Evolutionary conservation across 768 basidiomycete genomes (phyloP), one percentile per base, ranked within the genome.

Genomic region (Amylocystis lapponica): DNA sequence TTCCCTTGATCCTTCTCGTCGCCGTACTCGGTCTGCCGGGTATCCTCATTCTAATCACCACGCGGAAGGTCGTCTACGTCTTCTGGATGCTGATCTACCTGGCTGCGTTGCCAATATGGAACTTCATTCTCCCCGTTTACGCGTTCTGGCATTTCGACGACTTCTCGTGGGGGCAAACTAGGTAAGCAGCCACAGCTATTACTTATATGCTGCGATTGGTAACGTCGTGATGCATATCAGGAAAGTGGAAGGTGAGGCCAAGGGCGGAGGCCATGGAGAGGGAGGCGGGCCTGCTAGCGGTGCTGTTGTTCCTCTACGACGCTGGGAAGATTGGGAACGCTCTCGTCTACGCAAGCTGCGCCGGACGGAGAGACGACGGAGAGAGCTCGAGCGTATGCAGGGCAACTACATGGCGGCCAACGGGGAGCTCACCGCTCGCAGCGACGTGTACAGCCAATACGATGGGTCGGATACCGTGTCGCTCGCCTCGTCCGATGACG

Each of bases 111-210:
- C 96, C 96, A 0, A 74, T 99, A 23, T 99, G 96, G 96, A 97
- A 97, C 63, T 86, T 95, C 51, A 68, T 95, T 33, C 72, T 97
- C 3, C 94, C 95, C 10, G 70, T 96, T 8, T 99, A 99, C 65
- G 86, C 94, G 12, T 98, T 98, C 63, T 96, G 93, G 92, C 94
- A 98, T 65, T 97, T 99, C 63, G 95, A 98, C 51, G 96, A 99
- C 66, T 98, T 99, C 66, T 93, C 91, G 22, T 99, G 96, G 96
- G 96, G 96, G 56, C 92, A 97, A 66, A 99, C 96, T 16, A 82
- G 94, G 90, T 90, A 56, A 42, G 81, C 66, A 27, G 33, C 21
- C n/a, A 33, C 46, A 6, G 25, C 31, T 17, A 4, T 19, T 33
- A 23, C 21, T 23, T 12, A 23, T 25, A 14, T 31, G 21, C 49